Evolutionary conservation across 331 rosid genomes (phyloP).

Genomic region (Cydonia oblonga): DNA sequence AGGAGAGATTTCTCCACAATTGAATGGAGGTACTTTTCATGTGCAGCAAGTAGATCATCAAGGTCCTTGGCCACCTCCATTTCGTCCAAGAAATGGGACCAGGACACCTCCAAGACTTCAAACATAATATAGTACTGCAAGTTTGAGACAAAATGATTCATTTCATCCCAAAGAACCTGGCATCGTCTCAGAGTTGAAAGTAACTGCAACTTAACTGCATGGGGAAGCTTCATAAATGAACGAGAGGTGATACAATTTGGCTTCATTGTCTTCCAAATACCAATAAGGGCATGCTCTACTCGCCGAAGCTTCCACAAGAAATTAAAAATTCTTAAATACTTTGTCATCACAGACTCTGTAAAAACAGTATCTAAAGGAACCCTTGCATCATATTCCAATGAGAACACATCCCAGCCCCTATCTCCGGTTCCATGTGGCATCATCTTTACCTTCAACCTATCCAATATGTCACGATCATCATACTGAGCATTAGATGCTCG

Average conservation of each 20-base stretch:
- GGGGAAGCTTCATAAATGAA: conserved; percentile 65
- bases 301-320: conserved; percentile 95
- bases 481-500: conserved; percentile 94
- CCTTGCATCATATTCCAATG: conserved; percentile 84
- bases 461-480: conserved; percentile 86
- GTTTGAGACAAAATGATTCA: conserved; percentile 93
- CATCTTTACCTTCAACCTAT: conserved; percentile 86
- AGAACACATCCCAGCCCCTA: conserved; percentile 96
- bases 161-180: conserved; percentile 95
- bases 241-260: conserved; percentile 89
- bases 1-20: conserved; percentile 91
- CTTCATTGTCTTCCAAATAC: conserved; percentile 95
- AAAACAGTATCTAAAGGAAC: conserved; percentile 90
- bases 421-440: conserved; percentile 95
- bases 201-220: conserved; percentile 57
- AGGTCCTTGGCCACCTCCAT: conserved; percentile 94
- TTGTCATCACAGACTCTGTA: conserved; percentile 88
- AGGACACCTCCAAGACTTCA: conserved; percentile 91
- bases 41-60: conserved; percentile 91
- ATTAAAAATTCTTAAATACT: conserved; percentile 74
- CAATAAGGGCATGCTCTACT: conserved; percentile 90
- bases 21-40: conserved; percentile 78
- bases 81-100: conserved; percentile 73
- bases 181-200: conserved; percentile 90
- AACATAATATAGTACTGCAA: conserved; percentile 95